These are phyloP conservation scores for Triticum urartu DNA, from an alignment of 176 grass and related monocot species.

Conservation along the genomic window DNA sequence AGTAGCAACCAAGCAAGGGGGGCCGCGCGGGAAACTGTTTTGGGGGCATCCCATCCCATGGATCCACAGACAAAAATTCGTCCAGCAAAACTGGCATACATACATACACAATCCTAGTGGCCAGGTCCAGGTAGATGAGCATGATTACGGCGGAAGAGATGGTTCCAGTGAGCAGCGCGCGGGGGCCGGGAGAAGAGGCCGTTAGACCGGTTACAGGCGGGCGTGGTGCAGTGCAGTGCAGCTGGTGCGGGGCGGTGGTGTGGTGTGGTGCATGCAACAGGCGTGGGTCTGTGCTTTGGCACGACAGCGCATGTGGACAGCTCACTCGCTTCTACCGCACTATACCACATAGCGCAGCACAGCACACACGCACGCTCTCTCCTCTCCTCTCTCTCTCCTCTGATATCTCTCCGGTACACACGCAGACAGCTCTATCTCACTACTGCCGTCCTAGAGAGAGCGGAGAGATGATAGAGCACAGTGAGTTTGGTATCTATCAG, in stretches of 20 bases:
- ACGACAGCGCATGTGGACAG: conserved; percentile 49
- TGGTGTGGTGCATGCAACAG: conserved; percentile 22
- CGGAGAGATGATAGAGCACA: background rate
- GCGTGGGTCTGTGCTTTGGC: conserved; percentile 25
- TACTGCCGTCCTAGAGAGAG: background rate
- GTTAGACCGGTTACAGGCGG: conserved; percentile 10
- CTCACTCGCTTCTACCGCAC: conserved; percentile 30
- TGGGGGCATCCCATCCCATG: background rate
- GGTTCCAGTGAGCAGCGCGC: background rate
- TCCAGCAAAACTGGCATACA: background rate
- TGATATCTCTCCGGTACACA: background rate
- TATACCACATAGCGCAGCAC: background rate
- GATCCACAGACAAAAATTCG: background rate
- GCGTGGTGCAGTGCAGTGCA: background rate
- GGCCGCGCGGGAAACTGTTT: too few relatives aligned
- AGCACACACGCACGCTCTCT: too few relatives aligned
- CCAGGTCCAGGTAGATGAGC: background rate
- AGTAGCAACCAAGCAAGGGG: too few relatives aligned
- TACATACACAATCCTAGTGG: background rate
- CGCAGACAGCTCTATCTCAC: background rate
- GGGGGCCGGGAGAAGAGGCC: background rate
- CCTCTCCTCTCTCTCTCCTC: background rate
- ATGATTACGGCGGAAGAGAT: background rate
- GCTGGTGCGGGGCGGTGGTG: background rate
- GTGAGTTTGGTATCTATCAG: conserved; percentile 55